Evolutionary conservation across 768 basidiomycete species (phyloP).

Genomic region (Hysterangium stoloniferum): DNA sequence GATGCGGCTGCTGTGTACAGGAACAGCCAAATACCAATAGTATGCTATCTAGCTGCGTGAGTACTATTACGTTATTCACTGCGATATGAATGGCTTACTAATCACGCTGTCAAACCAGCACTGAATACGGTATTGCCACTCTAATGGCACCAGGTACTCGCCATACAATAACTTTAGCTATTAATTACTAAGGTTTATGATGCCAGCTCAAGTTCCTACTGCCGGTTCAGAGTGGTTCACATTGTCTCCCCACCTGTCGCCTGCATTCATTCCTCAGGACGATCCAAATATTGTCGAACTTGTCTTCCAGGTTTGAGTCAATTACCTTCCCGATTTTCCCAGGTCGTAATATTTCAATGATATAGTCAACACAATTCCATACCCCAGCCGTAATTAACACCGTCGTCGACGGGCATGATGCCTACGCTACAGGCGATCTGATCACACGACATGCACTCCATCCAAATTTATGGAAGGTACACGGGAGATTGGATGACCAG

Average conservation of each 20-base stretch:
- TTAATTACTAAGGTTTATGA: conserved; percentile 24
- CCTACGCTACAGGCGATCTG: conserved; percentile 35
- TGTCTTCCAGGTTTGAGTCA: conserved; percentile 9
- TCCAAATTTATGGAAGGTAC: conserved; percentile 28
- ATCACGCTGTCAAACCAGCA: background rate
- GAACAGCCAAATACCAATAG: too few species aligned
- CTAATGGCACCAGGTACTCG: conserved; percentile 30
- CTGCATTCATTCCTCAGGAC: conserved; percentile 12
- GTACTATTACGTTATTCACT: background rate
- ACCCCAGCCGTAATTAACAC: conserved; percentile 26
- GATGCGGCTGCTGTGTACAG: too few species aligned
- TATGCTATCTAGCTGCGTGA: conserved; percentile 9
- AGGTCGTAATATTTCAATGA: background rate
- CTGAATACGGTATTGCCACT: conserved; percentile 20
- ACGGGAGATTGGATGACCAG: conserved; percentile 39
- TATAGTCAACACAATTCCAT: conserved; percentile 17
- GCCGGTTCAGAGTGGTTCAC: conserved; percentile 28
- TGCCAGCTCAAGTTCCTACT: background rate
- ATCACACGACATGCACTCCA: conserved; percentile 34
- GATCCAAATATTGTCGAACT: conserved; percentile 12
- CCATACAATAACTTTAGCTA: conserved; percentile 25
- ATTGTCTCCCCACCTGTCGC: conserved; percentile 15
- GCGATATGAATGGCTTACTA: background rate
- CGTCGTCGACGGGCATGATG: conserved; percentile 22
- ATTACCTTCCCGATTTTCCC: background rate